Base-by-base conservation (phyloP, 2,329 filamentous ascomycete genomes). In the Exserohilum turcica region DNA sequence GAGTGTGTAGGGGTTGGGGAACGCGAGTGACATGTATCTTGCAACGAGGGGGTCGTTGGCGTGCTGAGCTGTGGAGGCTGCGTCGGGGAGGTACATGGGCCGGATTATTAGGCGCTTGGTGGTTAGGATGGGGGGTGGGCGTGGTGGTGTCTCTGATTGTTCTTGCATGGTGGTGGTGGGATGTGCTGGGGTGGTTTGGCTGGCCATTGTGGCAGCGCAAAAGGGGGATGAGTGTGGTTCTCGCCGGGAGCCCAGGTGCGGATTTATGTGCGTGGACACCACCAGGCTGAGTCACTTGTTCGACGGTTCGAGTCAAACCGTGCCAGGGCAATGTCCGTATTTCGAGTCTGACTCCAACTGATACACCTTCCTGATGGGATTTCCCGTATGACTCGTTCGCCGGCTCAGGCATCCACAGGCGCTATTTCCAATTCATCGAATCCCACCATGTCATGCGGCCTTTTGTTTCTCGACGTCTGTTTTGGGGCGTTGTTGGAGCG, bases 1-100 rank as follows among this genome's bases (percentile, higher is more conserved):
- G 36, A 73, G 54, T 3, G 74, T 77, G 57, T 78, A 78, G 6
- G 76, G 75, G 31, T 66, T 52, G 0, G 75, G 70, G 60, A 78
- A 78, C 28, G 64, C 56, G 48, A 74, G 63, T 24, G 70, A 63
- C 67, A 78, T 72, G 58, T 72, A 72, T 28, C 66, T 59, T 49
- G 69, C 63, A 18, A 78, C 61, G 3, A 60, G 63, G 3, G 61
- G 56, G 46, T 72, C 72, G 59, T 72, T 68, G 45, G 54, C 70
- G 46, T 70, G 52, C 29, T 45, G 56, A 6, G 65, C 37, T 50
- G 65, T 55, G 16, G 63, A 63, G 10, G 56, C 28, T 0, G 63
- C 66, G 54, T 78, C 75, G 50, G 62, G 56, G 7, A 65, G 63
- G 48, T 68, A 68, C 62, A 73, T 65, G 24, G 64, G 59, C 4